Percentiles rank a stretch among this genome's conserved stretches.
These are phyloP conservation scores for Medicago ruthenica DNA, from an alignment of 306 rosid genomes.

Conservation along the genomic window DNA sequence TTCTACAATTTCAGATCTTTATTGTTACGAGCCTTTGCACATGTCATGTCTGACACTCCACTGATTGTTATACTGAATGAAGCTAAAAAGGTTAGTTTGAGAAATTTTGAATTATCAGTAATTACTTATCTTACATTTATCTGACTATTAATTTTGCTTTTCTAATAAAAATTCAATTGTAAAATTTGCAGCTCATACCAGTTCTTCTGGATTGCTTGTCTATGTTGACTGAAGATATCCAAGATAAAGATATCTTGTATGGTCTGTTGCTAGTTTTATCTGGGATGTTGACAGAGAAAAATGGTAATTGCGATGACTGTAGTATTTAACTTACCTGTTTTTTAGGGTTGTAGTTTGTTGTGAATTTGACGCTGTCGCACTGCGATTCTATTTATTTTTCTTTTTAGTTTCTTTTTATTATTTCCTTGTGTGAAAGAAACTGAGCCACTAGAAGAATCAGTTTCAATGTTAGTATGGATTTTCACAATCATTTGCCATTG, in stretches of 20 bases:
- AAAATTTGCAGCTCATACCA: conserved; percentile 79
- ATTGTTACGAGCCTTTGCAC: conserved; percentile 73
- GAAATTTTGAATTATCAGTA: conserved; percentile 17
- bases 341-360: conserved; percentile 17
- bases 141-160: not conserved
- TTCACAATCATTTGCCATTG: conserved; percentile 24
- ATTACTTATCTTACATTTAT: conserved; percentile 2
- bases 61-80: conserved; percentile 68
- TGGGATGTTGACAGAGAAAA: conserved; percentile 80
- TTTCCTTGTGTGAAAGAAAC: conserved; percentile 33
- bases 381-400: conserved; percentile 27
- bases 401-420: conserved; percentile 6
- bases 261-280: conserved; percentile 84
- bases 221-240: conserved; percentile 61
- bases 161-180: conserved; percentile 3
- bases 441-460: not conserved
- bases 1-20: conserved; percentile 62
- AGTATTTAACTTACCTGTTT: conserved; percentile 24
- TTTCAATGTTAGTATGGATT: not conserved
- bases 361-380: conserved; percentile 21
- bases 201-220: conserved; percentile 76
- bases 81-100: conserved; percentile 76
- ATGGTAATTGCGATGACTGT: conserved; percentile 58
- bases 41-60: conserved; percentile 75
- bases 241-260: conserved; percentile 73